These are phyloP conservation scores for Erodium moschatum DNA, from an alignment of 441 rosid species.

Conservation along the genomic window DNA sequence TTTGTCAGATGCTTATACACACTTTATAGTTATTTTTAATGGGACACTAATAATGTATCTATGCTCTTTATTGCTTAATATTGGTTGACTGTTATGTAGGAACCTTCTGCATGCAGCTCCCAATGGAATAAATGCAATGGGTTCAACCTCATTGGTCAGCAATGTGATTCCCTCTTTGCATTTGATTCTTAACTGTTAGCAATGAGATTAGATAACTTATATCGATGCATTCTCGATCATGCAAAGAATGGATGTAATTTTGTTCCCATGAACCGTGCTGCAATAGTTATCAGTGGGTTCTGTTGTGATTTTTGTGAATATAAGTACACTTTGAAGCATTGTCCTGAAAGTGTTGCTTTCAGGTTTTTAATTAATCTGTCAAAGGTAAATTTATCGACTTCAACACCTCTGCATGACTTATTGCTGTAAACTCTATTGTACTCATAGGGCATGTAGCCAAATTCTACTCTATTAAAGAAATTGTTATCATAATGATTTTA, in stretches of 20 bases:
- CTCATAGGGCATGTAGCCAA: not conserved
- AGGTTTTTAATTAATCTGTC: not conserved
- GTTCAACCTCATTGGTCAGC: conserved; percentile 56
- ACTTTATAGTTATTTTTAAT: not conserved
- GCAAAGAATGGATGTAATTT: not conserved
- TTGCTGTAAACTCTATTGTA: not conserved
- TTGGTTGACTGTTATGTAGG: conserved; percentile 29
- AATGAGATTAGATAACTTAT: not conserved
- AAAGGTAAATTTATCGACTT: not conserved
- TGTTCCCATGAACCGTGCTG: not conserved
- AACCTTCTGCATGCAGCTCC: conserved; percentile 33
- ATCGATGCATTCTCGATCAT: not conserved
- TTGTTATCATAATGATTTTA: too few relatives aligned
- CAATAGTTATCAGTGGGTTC: not conserved
- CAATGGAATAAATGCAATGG: conserved; percentile 33
- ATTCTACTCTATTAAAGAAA: too few relatives aligned
- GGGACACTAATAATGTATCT: not conserved
- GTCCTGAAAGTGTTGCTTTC: not conserved
- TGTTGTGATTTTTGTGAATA: not conserved
- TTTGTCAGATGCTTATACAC: not conserved
- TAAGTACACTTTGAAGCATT: not conserved
- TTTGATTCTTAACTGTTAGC: not conserved
- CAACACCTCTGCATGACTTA: not conserved
- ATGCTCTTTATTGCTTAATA: not conserved
- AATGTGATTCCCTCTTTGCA: conserved; percentile 11